Conservation (phyloP, 2,329 filamentous ascomycete species). For the Epichloe gansuensis region DNA sequence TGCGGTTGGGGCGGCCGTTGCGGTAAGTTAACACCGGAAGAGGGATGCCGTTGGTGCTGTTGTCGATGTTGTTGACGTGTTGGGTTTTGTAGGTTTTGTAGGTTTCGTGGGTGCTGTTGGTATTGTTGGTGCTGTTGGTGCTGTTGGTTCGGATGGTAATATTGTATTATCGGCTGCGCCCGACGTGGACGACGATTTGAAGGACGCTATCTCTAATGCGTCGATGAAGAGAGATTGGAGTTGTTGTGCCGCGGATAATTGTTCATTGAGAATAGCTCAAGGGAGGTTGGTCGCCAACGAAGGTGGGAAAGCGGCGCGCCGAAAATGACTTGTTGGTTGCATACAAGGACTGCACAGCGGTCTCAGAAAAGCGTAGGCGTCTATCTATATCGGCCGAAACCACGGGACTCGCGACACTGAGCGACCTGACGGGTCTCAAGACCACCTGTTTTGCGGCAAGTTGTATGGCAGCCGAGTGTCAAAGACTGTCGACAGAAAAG, state of each 20-base stretch:
- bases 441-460: neutral
- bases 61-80: neutral
- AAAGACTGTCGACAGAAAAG: neutral
- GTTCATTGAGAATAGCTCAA: constrained; percentile 10
- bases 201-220: constrained; percentile 17
- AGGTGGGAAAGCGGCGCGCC: neutral
- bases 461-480: neutral
- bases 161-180: neutral
- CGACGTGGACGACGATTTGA: neutral
- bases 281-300: neutral
- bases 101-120: neutral
- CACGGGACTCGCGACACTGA: neutral
- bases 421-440: neutral
- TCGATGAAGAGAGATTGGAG: constrained; percentile 10
- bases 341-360: neutral
- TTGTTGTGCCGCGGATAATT: constrained; percentile 7
- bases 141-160: neutral
- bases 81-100: neutral
- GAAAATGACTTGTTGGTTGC: neutral
- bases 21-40: neutral
- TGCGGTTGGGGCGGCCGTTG: neutral
- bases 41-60: neutral
- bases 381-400: neutral
- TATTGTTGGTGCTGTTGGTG: neutral
- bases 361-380: neutral